Percentiles rank a stretch among this genome's conserved stretches.
phyloP scores from a whole-genome alignment of 305 asterid species.

The Fraxinus platypoda region DNA sequence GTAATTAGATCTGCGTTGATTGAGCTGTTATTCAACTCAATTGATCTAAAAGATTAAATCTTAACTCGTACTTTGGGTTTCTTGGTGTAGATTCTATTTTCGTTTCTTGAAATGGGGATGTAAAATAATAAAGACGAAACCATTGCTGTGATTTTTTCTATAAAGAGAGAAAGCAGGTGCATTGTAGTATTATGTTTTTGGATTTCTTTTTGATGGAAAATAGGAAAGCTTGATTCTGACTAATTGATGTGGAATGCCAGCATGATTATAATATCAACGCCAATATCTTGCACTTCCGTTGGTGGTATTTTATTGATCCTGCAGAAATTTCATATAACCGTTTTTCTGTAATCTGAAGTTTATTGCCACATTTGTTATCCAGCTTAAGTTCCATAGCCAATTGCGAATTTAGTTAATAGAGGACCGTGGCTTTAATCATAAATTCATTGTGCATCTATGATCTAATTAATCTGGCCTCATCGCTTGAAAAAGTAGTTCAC shows the following conservation, averaged over 20 bases:
- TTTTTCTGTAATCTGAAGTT: background rate
- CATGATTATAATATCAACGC: background rate
- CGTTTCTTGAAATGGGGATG: background rate
- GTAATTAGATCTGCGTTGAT: conserved; percentile 27
- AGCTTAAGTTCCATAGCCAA: background rate
- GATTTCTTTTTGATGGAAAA: background rate
- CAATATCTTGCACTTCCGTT: background rate
- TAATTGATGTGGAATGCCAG: background rate
- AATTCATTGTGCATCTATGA: background rate
- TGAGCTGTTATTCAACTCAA: background rate
- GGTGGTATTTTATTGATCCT: background rate
- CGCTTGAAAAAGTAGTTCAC: background rate
- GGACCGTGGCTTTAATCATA: background rate
- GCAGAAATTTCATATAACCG: background rate
- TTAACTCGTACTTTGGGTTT: background rate
- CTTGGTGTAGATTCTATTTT: background rate
- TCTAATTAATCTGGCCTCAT: background rate
- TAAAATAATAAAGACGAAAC: background rate
- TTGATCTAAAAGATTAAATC: background rate
- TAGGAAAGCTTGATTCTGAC: background rate
- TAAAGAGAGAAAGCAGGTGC: background rate
- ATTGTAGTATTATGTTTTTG: background rate
- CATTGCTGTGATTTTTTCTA: background rate
- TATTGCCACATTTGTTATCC: background rate
- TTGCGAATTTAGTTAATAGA: conserved; percentile 4